Conservation (phyloP, 164 flowering plant genomes). For the Sextonia rubra region DNA sequence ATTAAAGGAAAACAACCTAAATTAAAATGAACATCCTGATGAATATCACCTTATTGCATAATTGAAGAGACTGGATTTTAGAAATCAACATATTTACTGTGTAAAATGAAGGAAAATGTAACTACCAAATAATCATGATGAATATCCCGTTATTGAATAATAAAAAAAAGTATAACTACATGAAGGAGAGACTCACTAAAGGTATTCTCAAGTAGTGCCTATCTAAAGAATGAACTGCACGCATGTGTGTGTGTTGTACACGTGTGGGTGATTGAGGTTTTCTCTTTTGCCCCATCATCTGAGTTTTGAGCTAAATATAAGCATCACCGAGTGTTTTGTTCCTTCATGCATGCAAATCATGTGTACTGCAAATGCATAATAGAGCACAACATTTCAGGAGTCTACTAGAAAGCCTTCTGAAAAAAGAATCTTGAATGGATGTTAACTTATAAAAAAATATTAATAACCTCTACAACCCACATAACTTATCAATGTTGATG, state of each 20-base stretch:
- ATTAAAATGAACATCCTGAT: not conserved
- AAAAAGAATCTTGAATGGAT: not conserved
- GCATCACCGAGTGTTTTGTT: not conserved
- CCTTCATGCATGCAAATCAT: not conserved
- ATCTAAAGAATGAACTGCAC: no score
- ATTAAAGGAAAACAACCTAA: slow-evolving; percentile 1
- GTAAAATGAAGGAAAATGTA: no score
- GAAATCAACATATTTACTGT: no score
- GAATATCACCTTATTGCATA: not conserved
- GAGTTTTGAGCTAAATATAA: not conserved
- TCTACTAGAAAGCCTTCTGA: not conserved
- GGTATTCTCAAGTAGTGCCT: no score
- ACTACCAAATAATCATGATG: not conserved
- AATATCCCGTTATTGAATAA: not conserved
- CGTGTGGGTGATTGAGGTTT: no score
- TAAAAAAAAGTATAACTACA: no score
- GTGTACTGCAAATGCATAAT: not conserved
- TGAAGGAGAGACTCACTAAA: not conserved
- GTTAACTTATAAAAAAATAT: no score
- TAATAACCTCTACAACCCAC: no score
- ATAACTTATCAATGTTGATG: no score
- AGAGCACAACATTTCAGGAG: not conserved
- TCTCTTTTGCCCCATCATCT: not conserved
- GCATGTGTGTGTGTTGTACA: no score
- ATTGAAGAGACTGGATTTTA: no score